A percentile compares a stretch with the other conserved stretches of the same genome.
phyloP scores from a whole-genome alignment of 768 basidiomycete species.

The Boletellus ananas region DNA sequence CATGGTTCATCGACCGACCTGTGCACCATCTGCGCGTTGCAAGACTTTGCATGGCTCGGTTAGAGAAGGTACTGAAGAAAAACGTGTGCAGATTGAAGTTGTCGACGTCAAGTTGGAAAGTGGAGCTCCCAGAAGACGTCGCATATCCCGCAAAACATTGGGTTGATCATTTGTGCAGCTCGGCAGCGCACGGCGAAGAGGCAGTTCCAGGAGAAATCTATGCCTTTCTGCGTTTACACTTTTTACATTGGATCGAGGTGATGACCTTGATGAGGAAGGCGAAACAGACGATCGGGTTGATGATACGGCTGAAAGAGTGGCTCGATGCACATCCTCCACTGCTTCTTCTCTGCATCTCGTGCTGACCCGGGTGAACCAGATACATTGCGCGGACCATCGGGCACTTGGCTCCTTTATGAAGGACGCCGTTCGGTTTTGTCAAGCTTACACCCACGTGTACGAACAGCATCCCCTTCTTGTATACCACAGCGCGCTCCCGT shows the following conservation, averaged over 20 bases:
- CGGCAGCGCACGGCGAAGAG: too few species aligned
- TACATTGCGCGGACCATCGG: background rate
- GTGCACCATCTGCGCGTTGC: constrained; percentile 23
- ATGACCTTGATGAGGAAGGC: constrained; percentile 30
- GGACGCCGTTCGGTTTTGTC: constrained; percentile 31
- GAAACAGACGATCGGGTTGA: constrained; percentile 29
- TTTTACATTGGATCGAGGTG: constrained; percentile 34
- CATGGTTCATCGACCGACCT: constrained; percentile 28
- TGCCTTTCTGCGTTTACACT: constrained; percentile 21
- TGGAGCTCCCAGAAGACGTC: too few species aligned
- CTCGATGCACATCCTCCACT: constrained; percentile 17
- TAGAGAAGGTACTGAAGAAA: constrained; percentile 19
- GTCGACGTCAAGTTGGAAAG: too few species aligned
- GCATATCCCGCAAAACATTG: too few species aligned
- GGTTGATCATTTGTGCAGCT: too few species aligned
- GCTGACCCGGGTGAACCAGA: constrained; percentile 10
- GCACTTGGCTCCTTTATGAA: too few species aligned
- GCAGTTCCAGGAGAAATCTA: too few species aligned
- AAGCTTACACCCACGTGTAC: constrained; percentile 28
- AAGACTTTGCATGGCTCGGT: constrained; percentile 19
- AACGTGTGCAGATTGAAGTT: constrained; percentile 24
- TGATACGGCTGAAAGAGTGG: constrained; percentile 27
- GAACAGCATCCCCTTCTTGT: constrained; percentile 33
- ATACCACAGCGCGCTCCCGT: constrained; percentile 31
- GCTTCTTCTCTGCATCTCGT: background rate